These are phyloP conservation scores for Glycine latifolia DNA, from an alignment of 306 rosid species.

Conservation along the genomic window DNA sequence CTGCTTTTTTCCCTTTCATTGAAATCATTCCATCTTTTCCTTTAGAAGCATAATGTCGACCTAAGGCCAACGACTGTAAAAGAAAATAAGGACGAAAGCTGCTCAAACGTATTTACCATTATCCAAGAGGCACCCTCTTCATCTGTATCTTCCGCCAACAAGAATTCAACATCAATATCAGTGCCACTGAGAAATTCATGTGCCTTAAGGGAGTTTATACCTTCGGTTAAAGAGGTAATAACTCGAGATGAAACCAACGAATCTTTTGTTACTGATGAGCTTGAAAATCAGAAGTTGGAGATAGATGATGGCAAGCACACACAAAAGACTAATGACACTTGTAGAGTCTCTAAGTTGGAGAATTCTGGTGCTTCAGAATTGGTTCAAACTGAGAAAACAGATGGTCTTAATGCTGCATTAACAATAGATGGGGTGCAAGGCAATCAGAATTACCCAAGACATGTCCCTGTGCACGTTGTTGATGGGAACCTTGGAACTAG, in stretches of 20 bases:
- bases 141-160: not conserved
- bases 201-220: not conserved
- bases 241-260: not conserved
- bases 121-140: not conserved
- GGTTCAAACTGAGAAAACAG: slow-evolving; percentile 7
- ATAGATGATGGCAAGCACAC: not conserved
- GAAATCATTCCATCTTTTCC: not conserved
- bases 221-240: not conserved
- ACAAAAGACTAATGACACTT: not conserved
- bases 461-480: slow-evolving; percentile 12
- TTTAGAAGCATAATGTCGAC: not conserved
- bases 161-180: not conserved
- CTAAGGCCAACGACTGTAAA: not conserved
- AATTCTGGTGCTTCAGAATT: not conserved
- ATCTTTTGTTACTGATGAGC: not conserved
- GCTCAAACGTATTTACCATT: not conserved
- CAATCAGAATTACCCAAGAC: slow-evolving; percentile 11
- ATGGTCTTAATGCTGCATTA: not conserved
- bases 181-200: not conserved
- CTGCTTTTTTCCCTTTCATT: not conserved
- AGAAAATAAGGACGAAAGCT: not conserved
- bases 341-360: not conserved
- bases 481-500: not conserved
- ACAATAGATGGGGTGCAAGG: not conserved
- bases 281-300: slow-evolving; percentile 12